Base-by-base conservation (phyloP, 2,329 filamentous ascomycete genomes). In the Aspergillus neoniger region DNA sequence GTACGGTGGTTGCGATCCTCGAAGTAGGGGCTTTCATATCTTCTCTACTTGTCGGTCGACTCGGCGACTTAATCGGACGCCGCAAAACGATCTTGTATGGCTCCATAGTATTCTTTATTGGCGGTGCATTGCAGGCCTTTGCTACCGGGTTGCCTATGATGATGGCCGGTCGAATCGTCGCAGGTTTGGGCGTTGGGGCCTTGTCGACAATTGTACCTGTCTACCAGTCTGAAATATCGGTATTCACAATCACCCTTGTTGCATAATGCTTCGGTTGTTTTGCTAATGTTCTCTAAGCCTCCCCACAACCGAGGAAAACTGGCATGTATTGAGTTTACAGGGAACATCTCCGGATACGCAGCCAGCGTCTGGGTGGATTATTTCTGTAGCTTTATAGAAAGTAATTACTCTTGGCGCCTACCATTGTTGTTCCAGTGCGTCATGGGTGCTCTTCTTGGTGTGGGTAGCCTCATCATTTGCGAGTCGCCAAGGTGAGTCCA, bases 351-450 rank as follows among this genome's bases (percentile, higher is more conserved):
- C 63, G 95, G 95, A 32, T 99, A 99, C 75, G 90, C 94, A 57
- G 92, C 92, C 56, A 98, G 94, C 69, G 94, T 98, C 21, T 99
- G 95, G 95, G 94, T 98, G 28, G 95, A 99, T 77, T 99, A 98
- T 78, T 94, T 95, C 70, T 97, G 93, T 78, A 95, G 91, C 60
- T 97, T 84, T 74, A 98, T 99, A 72, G 78, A 91, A 63, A 91
- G 83, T 70, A 82, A 98, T 75, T 84, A 89, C 80, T 92, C 95
- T 2, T 99, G 95, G 95, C 90, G 95, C 52, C 70, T 97, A 48
- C 95, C 95, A 1, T 80, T 99, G 55, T 79, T 92, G 49, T 91
- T 96, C 88, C 95, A 99, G 77, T 97, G 95, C 72, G 76, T 96
- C 50, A 98, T 99, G 93, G 95, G 95, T 32, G 86, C 86, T 47